These are phyloP conservation scores for Cephaloascus albidus DNA, from an alignment of 805 yeast species.

Conservation along the genomic window DNA sequence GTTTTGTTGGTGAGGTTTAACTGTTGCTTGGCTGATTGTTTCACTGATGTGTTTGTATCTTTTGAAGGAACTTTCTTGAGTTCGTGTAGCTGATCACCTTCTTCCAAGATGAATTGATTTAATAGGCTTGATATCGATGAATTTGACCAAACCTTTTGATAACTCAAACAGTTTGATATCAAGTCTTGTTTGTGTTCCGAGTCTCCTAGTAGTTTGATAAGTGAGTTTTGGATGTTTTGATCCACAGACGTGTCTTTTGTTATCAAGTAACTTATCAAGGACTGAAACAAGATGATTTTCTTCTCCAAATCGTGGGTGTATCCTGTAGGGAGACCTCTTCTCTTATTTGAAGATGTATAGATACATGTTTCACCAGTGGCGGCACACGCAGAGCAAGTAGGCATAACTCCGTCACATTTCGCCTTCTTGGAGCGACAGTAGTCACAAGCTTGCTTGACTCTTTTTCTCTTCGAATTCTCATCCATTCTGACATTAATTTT, in stretches of 20 bases:
- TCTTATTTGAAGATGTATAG: conserved; percentile 9
- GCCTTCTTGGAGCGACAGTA: conserved; percentile 12
- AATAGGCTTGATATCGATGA: conserved; percentile 3
- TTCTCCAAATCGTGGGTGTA: conserved; percentile 12
- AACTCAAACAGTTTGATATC: conserved; percentile 1
- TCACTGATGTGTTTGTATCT: neutral
- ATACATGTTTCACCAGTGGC: conserved; percentile 7
- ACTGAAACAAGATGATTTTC: conserved; percentile 9
- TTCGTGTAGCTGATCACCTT: conserved; percentile 2
- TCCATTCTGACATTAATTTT: conserved; percentile 1
- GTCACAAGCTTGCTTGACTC: conserved; percentile 16
- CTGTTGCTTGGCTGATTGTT: neutral
- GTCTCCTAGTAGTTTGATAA: conserved; percentile 1
- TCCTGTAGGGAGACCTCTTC: conserved; percentile 14
- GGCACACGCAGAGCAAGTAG: conserved; percentile 11
- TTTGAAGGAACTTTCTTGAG: neutral
- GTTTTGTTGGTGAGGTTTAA: neutral
- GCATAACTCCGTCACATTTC: conserved; percentile 14
- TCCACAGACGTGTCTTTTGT: neutral
- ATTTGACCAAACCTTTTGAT: conserved; percentile 3
- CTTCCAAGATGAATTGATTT: conserved; percentile 5
- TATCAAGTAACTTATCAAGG: conserved; percentile 4
- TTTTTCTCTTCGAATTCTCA: conserved; percentile 5
- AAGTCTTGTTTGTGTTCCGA: conserved; percentile 1
- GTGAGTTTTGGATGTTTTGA: neutral